Evolutionary conservation across 176 grass and related monocot species (phyloP), one percentile per base, ranked within the genome.

Genomic region (Musa acuminata): DNA sequence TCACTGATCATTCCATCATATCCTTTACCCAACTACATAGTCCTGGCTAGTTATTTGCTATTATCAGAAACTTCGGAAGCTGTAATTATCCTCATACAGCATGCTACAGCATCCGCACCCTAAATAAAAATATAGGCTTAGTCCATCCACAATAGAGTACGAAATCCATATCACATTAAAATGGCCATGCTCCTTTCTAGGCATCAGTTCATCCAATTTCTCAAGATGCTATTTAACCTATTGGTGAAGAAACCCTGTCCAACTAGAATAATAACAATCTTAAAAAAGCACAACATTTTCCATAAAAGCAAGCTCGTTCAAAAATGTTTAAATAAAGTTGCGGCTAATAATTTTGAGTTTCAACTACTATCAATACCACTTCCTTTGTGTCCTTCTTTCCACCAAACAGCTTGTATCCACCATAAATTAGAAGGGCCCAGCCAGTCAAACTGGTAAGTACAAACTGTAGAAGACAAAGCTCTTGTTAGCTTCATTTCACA

Each of bases 381-480:
- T 71, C 68, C 13, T 71, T 51, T 2, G 29, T 75, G 62, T 76
- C 74, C 23, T 81, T 83, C 75, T 84, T 84, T 68, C 76, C 82
- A 74, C 76, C 76, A 79, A 84, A 84, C 17, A 72, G n/a, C 57
- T 84, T 84, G 75, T 49, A 73, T 70, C 74, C 82, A 73, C 82
- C 69, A 59, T 84, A 84, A 72, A 35, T 8, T 14, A 84, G 54
- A 48, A 84, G 73, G 17, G 59, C 69, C 82, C 82, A 84, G 53
- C 82, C 82, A 79, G 53, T 72, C 64, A 84, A 79, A 68, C 76
- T 84, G 82, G 82, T 68, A 53, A 84, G 75, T 19, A 84, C 82
- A 67, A 84, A 84, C 82, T 84, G 76, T 58, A 79, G 12, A 62
- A 75, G 51, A 66, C 64, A 2, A 71, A 75, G 11, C n/a, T 65